These are phyloP conservation scores for Talaromyces sp. DNA, from an alignment of 2,329 filamentous ascomycete species.

Conservation along the genomic window DNA sequence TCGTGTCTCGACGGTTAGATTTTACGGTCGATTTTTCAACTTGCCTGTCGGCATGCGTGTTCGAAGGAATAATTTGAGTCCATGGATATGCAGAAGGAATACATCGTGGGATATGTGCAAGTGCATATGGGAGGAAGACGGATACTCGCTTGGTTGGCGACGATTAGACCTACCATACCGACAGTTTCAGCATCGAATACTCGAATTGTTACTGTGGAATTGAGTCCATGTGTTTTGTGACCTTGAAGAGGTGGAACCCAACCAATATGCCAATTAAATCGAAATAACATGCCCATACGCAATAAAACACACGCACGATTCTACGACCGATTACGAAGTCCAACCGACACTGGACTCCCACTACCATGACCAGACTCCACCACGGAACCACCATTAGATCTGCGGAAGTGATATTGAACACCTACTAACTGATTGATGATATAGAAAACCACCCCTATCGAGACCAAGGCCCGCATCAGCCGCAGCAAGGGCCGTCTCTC, in stretches of 20 bases:
- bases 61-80: neutral
- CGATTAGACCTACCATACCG: neutral
- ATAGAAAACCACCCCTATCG: conserved; percentile 77
- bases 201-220: neutral
- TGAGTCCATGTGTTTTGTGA: neutral
- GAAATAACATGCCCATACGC: neutral
- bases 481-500: conserved; percentile 92
- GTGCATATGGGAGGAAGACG: neutral
- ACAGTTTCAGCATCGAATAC: too few species aligned
- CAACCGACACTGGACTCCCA: neutral
- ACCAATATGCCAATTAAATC: neutral
- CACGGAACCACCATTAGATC: neutral
- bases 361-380: neutral
- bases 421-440: neutral
- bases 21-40: neutral
- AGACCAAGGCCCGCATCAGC: conserved; percentile 75
- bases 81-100: neutral
- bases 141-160: neutral
- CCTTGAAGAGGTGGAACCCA: neutral
- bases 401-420: neutral
- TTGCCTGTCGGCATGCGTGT: neutral
- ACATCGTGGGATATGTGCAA: neutral
- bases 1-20: neutral
- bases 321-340: neutral
- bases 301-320: neutral